Evolutionary conservation across 2,329 filamentous ascomycete genomes (phyloP), one percentile per base, ranked within the genome.

Genomic region (Waltergamsia citrina): DNA sequence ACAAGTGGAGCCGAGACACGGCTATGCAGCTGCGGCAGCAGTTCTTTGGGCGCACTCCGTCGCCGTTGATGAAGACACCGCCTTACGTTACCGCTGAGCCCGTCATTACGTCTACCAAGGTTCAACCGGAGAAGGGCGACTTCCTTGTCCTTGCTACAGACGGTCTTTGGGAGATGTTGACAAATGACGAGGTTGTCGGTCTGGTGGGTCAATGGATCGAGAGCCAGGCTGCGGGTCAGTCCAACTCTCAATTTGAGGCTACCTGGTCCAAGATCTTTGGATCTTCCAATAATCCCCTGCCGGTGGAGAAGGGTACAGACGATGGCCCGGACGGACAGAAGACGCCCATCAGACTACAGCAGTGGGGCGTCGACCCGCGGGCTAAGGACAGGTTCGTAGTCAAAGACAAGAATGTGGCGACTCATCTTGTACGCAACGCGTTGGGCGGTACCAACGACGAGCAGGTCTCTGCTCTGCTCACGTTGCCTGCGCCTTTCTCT

Each of bases 121-220:
- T 98, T 34, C 71, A 90, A 46, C 92, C 92, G 2, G 76, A 85
- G 35, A 85, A 85, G 41, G 88, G 90, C 29, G 92, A 98, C 53
- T 98, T 98, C 49, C 69, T 98, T 10, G 90, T 98, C 41, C 80
- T 98, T 69, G 92, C 92, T 16, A 95, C 92, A 0, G 92, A 98
- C 53, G 92, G 92, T 4, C 70, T 98, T 1, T 98, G 92, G 92
- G 92, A 98, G 61, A 96, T 96, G 92, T 70, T 98, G 41, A 95
- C 86, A 31, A 98, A 96, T 49, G 92, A 98, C 53, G 92, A 98
- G 63, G 92, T 95, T 2, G 84, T 98, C 33, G 92, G 92, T 1
- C 74, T 98, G 3, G 92, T 98, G 5, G 93, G 90, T 12, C 86
- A 94, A 57, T 98, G 92, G 92, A 77, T 98, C 31, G 92, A 98